Base-by-base conservation (phyloP, 2,329 filamentous ascomycete genomes). In the Colletotrichum sp. region DNA sequence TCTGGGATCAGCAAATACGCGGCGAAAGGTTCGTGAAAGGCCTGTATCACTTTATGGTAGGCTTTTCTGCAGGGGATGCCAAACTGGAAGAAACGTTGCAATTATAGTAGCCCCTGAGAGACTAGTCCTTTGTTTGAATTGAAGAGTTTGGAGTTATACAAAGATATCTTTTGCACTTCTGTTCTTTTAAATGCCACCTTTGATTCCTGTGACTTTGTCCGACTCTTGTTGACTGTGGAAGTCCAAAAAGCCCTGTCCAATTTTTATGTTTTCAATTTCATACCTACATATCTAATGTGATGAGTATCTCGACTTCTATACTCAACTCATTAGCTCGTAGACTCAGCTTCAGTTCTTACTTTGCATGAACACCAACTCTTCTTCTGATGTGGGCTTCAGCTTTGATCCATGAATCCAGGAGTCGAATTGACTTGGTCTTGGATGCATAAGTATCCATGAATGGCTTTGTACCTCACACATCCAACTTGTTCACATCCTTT, bases 261-360 rank as follows among this genome's bases (percentile, higher is more conserved):
- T 0, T 12, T 4, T 6, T 3, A 3, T 12, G 10, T 13, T 4
- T 21, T 52, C 10, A 13, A 21, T 52, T 52, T 21, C 18, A 13
- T 2, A 4, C 13, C 32, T 34, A 36, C 10, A 21, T 0, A 13
- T 4, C 10, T 48, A 13, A 48, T 48, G 43, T 4, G 43, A 48
- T 7, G n/a, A 21, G 10, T 4, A 13, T 21, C 43, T 48, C 2
- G 5, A 21, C 18, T 12, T 12, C 43, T 4, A 4, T 21, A n/a
- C 9, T 48, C 6, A 48, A 21, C 18, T 13, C 2, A 21, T 48
- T 3, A 10, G 34, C 34, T 36, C 0, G 6, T 0, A 0, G 0
- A 36, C 34, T 8, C 34, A 36, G 2, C 7, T 36, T 0, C 34
- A 8, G 16, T 16, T 36, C 7, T 16, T 4, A 36, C 34, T 36